Base-by-base conservation (phyloP, 805 yeast species). In the Ascoidea tarda region DNA sequence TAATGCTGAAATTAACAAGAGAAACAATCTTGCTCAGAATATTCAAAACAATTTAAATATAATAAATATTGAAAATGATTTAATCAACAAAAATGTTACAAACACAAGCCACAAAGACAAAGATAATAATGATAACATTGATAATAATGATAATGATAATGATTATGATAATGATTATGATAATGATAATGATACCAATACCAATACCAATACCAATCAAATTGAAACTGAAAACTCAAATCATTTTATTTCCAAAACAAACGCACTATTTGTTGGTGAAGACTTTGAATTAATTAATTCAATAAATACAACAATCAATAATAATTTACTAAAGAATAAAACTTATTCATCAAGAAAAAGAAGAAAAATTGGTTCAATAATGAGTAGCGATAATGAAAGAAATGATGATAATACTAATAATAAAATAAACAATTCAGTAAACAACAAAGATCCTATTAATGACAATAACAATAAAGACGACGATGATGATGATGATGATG, bases 251-350 rank as follows among this genome's bases (percentile, higher is more conserved):
- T 45, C 50, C 5, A 49, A 38, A 6, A 8, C 51, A 16, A 56
- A 58, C 49, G 51, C 53, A 32, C 50, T 60, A 47, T 58, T 59
- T 52, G 60, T 58, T 4, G 62, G 55, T 12, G 59, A 57, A 28
- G 58, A 55, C 10, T 63, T 58, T 46, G 61, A 57, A 10, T 59
- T 56, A 21, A 63, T 58, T 46, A 60, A 57, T 14, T 59, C 56
- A 21, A 51, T 57, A 44, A 58, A 60, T 49, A 56, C 61, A 3
- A 28, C 54, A 33, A 33, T 14, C 32, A 44, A 42, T 31, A 44
- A 33, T 46, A 50, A 28, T 32, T 42, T 10, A 6, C 14, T 10
- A 45, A 12, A 31, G 16, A 47, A 6, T 4, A 32, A 6, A 14
- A 6, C 16, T n/a, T 46, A 45, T 12, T 21, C 33, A 12, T 42